phyloP scores from a whole-genome alignment of 257 asterid genomes.

The Solanum tacnaense region DNA sequence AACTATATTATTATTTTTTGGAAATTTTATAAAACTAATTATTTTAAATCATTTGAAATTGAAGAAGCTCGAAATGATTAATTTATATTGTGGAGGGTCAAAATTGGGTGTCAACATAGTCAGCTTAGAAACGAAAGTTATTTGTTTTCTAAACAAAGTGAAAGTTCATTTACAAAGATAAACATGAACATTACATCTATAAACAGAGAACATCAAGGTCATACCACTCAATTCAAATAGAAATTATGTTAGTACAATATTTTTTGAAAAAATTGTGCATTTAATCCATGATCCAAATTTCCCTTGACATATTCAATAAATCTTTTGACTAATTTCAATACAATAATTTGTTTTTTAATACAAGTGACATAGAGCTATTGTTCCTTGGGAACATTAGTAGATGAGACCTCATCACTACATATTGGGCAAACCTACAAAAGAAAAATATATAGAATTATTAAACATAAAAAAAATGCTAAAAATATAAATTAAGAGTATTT shows the following conservation, averaged over 20 bases:
- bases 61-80: too few relatives aligned
- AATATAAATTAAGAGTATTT: neutral
- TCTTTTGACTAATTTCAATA: neutral
- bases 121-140: neutral
- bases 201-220: neutral
- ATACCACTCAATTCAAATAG: neutral
- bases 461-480: neutral
- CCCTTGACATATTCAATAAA: neutral
- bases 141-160: neutral
- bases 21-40: too few relatives aligned
- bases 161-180: neutral
- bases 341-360: neutral
- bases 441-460: neutral
- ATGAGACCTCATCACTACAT: slow-evolving; percentile 42
- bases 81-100: too few relatives aligned
- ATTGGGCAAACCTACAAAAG: slow-evolving; percentile 43
- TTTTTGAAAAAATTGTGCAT: neutral
- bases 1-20: too few relatives aligned
- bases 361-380: neutral
- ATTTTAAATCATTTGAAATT: too few relatives aligned
- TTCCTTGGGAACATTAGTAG: slow-evolving; percentile 4
- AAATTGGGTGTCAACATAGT: too few relatives aligned
- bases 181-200: neutral
- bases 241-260: neutral
- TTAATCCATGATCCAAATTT: neutral